phyloP scores from a whole-genome alignment of 1,284 basidiomycete species.

The Sporisorium graminicola region DNA sequence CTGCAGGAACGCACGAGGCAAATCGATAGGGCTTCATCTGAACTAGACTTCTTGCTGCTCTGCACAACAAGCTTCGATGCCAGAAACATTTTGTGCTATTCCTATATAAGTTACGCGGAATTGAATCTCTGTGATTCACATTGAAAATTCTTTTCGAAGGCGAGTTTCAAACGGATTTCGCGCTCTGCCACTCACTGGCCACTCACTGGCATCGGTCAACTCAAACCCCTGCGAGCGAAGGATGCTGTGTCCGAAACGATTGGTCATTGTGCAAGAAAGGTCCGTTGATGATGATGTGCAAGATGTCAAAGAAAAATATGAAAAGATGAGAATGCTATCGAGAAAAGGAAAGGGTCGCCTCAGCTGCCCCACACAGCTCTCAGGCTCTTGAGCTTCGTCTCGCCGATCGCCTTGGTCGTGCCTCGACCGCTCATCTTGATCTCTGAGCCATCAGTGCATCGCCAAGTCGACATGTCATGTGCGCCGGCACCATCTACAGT shows the following conservation, averaged over 20 bases:
- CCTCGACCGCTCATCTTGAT: conserved; percentile 56
- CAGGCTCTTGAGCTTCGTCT: conserved; percentile 52
- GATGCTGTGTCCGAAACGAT: background rate
- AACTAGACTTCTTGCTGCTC: background rate
- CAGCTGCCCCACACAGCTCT: conserved; percentile 59
- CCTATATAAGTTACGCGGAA: too few relatives aligned
- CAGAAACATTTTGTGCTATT: too few relatives aligned
- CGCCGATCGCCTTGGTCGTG: conserved; percentile 60
- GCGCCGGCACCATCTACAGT: conserved; percentile 12
- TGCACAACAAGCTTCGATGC: too few relatives aligned
- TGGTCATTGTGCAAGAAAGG: background rate
- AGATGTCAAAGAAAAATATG: background rate
- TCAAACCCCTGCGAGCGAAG: too few relatives aligned
- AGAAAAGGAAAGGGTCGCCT: background rate
- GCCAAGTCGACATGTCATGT: conserved; percentile 23
- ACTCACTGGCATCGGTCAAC: too few relatives aligned
- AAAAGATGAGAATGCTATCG: background rate
- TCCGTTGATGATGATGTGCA: conserved; percentile 6
- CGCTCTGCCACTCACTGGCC: too few relatives aligned
- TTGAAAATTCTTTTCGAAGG: background rate
- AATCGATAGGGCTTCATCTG: background rate
- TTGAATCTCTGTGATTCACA: too few relatives aligned
- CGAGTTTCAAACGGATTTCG: too few relatives aligned
- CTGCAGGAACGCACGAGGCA: background rate
- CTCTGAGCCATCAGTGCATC: conserved; percentile 30